Conservation (phyloP, 2,329 filamentous ascomycete genomes). For the Neocucurbitaria cava region DNA sequence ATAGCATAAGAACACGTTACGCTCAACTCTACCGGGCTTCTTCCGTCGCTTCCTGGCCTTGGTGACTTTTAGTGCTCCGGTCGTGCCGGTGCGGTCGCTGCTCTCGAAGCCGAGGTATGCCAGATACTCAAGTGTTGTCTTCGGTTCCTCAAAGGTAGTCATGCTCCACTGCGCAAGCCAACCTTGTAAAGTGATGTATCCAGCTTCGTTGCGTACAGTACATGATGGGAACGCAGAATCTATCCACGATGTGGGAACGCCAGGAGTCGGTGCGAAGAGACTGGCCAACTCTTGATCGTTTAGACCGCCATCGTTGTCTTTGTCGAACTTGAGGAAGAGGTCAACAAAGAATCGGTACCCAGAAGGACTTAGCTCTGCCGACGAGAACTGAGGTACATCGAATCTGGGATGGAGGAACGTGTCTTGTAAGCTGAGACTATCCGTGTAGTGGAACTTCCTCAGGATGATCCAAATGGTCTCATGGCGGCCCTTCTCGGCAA, state of each 20-base stretch:
- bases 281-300: slow-evolving; percentile 85
- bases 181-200: slow-evolving; percentile 92
- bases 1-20: slow-evolving; percentile 94
- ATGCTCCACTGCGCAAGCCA: slow-evolving; percentile 99
- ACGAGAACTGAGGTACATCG: slow-evolving; percentile 90
- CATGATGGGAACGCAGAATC: slow-evolving; percentile 91
- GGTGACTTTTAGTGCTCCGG: slow-evolving; percentile 89
- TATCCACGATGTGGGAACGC: slow-evolving; percentile 83
- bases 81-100: slow-evolving; percentile 72
- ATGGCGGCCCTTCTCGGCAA: slow-evolving; percentile 95
- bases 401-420: slow-evolving; percentile 92
- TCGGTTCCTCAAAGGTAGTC: slow-evolving; percentile 96
- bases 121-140: slow-evolving; percentile 93
- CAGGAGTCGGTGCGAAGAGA: slow-evolving; percentile 91
- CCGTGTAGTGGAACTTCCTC: slow-evolving; percentile 93
- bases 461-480: slow-evolving; percentile 99
- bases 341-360: slow-evolving; percentile 99
- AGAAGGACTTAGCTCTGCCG: slow-evolving; percentile 89
- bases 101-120: slow-evolving; percentile 96
- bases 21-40: slow-evolving; percentile 83
- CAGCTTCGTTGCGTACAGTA: slow-evolving; percentile 93
- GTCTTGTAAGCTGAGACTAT: slow-evolving; percentile 90
- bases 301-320: slow-evolving; percentile 94
- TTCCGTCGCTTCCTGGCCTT: slow-evolving; percentile 86
- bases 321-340: slow-evolving; percentile 91